Evolutionary conservation across 106 monocot genomes (phyloP).

Genomic region (Alisma plantagoaquatica): DNA sequence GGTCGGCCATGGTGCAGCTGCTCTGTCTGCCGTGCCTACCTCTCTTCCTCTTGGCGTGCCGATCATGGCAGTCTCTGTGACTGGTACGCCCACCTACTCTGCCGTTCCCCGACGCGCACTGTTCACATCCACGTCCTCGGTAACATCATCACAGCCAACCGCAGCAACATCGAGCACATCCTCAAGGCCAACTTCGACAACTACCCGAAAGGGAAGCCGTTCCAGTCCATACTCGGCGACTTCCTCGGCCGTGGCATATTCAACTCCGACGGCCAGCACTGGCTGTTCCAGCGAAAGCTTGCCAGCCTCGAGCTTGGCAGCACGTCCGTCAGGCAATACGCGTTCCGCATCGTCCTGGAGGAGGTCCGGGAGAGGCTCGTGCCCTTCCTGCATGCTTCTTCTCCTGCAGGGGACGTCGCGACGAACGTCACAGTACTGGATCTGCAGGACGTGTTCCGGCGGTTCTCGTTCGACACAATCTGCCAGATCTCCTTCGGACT

Average conservation of each 20-base stretch:
- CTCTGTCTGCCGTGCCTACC: conserved; percentile 9
- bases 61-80: conserved; percentile 16
- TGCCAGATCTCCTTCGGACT: conserved; percentile 31
- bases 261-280: conserved; percentile 12
- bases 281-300: conserved; percentile 23
- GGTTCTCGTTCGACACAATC: conserved; percentile 27
- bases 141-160: conserved; percentile 17
- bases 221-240: conserved; percentile 25
- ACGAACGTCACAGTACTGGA: no score
- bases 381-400: conserved; percentile 15
- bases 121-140: conserved; percentile 21
- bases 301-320: conserved; percentile 22
- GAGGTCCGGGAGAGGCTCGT: conserved; percentile 15
- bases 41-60: conserved; percentile 14
- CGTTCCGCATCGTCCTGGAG: conserved; percentile 11
- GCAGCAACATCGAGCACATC: conserved; percentile 20
- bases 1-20: conserved; percentile 15
- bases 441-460: conserved; percentile 21
- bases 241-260: conserved; percentile 26
- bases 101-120: conserved; percentile 16
- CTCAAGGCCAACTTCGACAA: conserved; percentile 16
- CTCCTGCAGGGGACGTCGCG: neutral
- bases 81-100: conserved; percentile 28
- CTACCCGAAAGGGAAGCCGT: conserved; percentile 20
- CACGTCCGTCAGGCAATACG: conserved; percentile 19